A percentile compares a stretch with the other conserved stretches of the same genome.
Evolutionary conservation across 176 grass and related monocot species (phyloP).

Genomic region (Lolium perenne): DNA sequence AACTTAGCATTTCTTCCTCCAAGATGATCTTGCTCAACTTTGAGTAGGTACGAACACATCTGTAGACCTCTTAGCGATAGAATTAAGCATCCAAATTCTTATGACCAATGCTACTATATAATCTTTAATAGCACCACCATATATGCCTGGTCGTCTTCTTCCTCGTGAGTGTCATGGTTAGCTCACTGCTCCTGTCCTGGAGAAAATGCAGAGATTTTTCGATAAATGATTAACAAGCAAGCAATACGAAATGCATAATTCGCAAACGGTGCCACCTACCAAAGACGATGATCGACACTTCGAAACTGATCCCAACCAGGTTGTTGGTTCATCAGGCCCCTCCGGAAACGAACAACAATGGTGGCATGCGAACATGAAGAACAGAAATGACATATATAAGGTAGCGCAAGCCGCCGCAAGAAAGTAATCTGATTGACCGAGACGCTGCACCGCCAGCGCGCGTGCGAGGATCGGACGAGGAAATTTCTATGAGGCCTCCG

Average conservation of each 20-base stretch:
- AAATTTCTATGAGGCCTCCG: background rate
- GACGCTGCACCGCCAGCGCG: background rate
- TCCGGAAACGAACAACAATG: background rate
- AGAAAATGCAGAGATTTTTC: background rate
- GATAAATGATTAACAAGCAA: background rate
- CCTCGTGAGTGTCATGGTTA: background rate
- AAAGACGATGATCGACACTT: too few relatives aligned
- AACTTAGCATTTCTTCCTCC: too few relatives aligned
- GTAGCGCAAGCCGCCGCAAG: background rate
- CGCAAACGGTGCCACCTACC: background rate
- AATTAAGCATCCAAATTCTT: background rate
- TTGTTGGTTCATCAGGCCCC: background rate
- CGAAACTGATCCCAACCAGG: too few relatives aligned
- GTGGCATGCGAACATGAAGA: background rate
- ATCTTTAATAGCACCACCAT: background rate
- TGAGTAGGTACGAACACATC: too few relatives aligned
- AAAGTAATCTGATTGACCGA: background rate
- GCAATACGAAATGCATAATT: background rate
- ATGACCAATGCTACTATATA: background rate
- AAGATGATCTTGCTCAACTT: too few relatives aligned
- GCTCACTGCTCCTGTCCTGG: background rate
- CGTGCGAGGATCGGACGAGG: background rate
- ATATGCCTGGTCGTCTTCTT: background rate
- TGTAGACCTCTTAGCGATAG: background rate
- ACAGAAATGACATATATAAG: background rate